A percentile compares a stretch with the other conserved stretches of the same genome.
Evolutionary conservation across 2,329 filamentous ascomycete species (phyloP).

Genomic region (Periglandula ipomoeae): DNA sequence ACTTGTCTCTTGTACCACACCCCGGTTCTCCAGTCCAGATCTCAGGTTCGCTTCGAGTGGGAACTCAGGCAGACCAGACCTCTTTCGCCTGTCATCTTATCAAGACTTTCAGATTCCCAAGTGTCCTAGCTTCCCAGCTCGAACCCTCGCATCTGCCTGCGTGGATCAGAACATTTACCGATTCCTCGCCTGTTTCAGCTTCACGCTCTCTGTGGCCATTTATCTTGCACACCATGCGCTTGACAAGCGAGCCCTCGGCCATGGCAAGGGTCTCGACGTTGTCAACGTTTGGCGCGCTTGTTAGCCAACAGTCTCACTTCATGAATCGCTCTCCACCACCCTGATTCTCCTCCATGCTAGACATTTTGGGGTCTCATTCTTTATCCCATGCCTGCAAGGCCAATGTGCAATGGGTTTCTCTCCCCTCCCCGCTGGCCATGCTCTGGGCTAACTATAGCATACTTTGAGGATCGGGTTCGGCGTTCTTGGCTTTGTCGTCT

Average conservation of each 20-base stretch:
- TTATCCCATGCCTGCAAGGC: background rate
- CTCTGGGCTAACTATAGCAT: background rate
- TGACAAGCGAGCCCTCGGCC: background rate
- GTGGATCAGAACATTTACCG: constrained; percentile 2
- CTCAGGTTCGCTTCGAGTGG: too few species aligned
- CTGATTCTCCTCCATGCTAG: background rate
- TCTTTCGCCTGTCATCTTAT: background rate
- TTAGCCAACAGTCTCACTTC: background rate
- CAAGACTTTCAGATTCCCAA: background rate
- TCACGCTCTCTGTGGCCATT: background rate
- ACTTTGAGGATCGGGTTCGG: background rate
- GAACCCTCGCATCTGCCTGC: too few species aligned
- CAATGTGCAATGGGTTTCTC: background rate
- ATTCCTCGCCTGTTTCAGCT: background rate
- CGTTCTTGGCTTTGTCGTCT: constrained; percentile 6
- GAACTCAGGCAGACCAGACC: too few species aligned
- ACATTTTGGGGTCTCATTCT: background rate
- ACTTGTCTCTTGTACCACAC: background rate
- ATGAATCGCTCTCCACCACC: background rate
- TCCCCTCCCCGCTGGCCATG: background rate
- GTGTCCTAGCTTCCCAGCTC: too few species aligned
- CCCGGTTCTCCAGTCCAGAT: too few species aligned
- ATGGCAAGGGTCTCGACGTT: background rate
- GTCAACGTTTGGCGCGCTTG: background rate
- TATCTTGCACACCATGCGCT: background rate